Evolutionary conservation across 2,329 filamentous ascomycete species (phyloP).

Genomic region (Botrytis byssoidea): DNA sequence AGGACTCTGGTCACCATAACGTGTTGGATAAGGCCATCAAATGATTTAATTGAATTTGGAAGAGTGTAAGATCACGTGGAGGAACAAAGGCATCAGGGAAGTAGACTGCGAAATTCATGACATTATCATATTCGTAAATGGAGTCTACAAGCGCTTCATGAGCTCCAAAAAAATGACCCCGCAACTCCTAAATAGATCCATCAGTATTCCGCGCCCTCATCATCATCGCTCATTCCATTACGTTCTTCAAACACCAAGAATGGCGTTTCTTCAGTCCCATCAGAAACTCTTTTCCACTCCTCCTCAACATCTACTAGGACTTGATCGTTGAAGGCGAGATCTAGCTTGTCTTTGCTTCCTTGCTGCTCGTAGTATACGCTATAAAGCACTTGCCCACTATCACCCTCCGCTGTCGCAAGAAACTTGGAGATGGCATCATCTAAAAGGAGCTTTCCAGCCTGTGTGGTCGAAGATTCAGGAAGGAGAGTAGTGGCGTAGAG

Average conservation of each 20-base stretch:
- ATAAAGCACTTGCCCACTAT: conserved; percentile 45
- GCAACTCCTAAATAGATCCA: not conserved
- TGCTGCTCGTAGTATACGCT: conserved; percentile 57
- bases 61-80: not conserved
- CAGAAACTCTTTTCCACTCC: conserved; percentile 63
- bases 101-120: not conserved
- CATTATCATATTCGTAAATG: conserved; percentile 11
- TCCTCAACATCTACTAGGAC: conserved; percentile 64
- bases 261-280: conserved; percentile 34
- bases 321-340: conserved; percentile 72
- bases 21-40: not conserved
- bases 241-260: conserved; percentile 82
- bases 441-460: conserved; percentile 28
- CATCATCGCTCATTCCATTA: conserved; percentile 58
- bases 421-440: conserved; percentile 18
- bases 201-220: conserved; percentile 45
- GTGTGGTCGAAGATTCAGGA: conserved; percentile 19
- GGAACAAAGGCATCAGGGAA: not conserved
- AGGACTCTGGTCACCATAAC: not conserved
- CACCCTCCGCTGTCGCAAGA: conserved; percentile 39
- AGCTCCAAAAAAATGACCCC: not conserved
- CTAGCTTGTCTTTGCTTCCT: conserved; percentile 47
- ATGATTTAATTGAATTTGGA: no score
- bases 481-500: conserved; percentile 36
- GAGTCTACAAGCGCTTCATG: conserved; percentile 3